Conservation (phyloP, 495 filamentous ascomycete genomes). For the Monascus purpureus region DNA sequence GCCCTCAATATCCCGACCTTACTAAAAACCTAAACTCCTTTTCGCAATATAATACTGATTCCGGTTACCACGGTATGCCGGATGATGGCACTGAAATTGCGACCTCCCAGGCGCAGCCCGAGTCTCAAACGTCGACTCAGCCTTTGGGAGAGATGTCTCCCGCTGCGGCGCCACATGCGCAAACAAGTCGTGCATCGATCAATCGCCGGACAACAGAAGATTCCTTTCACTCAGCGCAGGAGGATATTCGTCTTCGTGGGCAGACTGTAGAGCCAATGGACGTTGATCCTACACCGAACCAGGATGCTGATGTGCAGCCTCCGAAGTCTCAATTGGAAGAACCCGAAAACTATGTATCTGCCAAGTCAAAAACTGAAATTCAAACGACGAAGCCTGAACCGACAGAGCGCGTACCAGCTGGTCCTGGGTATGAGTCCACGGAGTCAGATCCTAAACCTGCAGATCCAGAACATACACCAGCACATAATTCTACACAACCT, state of each 20-base stretch:
- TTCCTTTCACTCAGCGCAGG: conserved; percentile 56
- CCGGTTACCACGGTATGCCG: conserved; percentile 72
- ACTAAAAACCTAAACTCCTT: conserved; percentile 26
- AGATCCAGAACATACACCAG: too few relatives aligned
- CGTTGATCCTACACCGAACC: conserved; percentile 12
- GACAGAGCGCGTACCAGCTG: conserved; percentile 8
- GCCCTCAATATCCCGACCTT: conserved; percentile 22
- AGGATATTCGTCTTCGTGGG: conserved; percentile 34
- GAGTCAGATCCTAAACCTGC: too few relatives aligned
- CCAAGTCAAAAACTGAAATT: conserved; percentile 1
- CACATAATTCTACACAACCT: too few relatives aligned
- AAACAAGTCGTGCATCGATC: conserved; percentile 17
- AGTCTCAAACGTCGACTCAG: conserved; percentile 23
- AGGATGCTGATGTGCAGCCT: conserved; percentile 1
- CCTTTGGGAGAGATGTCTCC: conserved; percentile 24
- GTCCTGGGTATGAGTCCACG: too few relatives aligned
- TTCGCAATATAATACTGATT: conserved; percentile 43
- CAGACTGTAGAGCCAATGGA: conserved; percentile 24
- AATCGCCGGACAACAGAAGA: conserved; percentile 40
- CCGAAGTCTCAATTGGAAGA: conserved; percentile 5
- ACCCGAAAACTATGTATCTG: conserved; percentile 1
- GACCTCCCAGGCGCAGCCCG: conserved; percentile 17
- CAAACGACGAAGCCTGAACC: conserved; percentile 2
- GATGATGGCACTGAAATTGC: conserved; percentile 27
- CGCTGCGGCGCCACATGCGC: conserved; percentile 10